phyloP scores from a whole-genome alignment of 2,329 filamentous ascomycete genomes.

The Claviceps paspali region DNA sequence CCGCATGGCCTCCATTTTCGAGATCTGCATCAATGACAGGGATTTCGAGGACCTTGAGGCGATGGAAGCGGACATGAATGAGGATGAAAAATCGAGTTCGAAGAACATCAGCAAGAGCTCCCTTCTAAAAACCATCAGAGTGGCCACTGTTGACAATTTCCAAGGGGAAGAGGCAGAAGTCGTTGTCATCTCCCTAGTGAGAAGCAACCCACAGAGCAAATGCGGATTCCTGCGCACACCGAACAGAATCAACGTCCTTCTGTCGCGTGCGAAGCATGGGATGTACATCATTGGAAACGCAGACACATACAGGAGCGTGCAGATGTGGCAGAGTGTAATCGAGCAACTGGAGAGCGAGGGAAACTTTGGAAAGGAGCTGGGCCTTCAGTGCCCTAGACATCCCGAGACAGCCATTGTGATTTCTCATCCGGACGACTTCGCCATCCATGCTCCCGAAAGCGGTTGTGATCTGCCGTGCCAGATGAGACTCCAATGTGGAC shows the following conservation, averaged over 20 bases:
- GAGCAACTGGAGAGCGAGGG: constrained; percentile 28
- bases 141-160: constrained; percentile 61
- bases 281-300: constrained; percentile 52
- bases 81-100: background rate
- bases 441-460: constrained; percentile 41
- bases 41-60: constrained; percentile 27
- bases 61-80: background rate
- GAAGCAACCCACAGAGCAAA: constrained; percentile 47
- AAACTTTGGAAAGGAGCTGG: constrained; percentile 34
- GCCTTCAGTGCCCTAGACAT: constrained; percentile 47
- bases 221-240: constrained; percentile 56
- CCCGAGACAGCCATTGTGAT: constrained; percentile 33
- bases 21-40: constrained; percentile 48
- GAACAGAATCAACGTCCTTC: constrained; percentile 53
- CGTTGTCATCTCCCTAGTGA: constrained; percentile 50
- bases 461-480: constrained; percentile 41
- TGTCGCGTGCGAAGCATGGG: constrained; percentile 51
- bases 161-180: constrained; percentile 67
- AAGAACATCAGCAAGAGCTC: constrained; percentile 8
- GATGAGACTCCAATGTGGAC: constrained; percentile 31
- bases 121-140: constrained; percentile 31
- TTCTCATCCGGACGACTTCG: constrained; percentile 41
- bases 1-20: constrained; percentile 31
- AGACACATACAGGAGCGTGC: constrained; percentile 44
- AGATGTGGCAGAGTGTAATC: constrained; percentile 50